phyloP scores from a whole-genome alignment of 1,284 basidiomycete genomes.

The Neonothopanus nambi region DNA sequence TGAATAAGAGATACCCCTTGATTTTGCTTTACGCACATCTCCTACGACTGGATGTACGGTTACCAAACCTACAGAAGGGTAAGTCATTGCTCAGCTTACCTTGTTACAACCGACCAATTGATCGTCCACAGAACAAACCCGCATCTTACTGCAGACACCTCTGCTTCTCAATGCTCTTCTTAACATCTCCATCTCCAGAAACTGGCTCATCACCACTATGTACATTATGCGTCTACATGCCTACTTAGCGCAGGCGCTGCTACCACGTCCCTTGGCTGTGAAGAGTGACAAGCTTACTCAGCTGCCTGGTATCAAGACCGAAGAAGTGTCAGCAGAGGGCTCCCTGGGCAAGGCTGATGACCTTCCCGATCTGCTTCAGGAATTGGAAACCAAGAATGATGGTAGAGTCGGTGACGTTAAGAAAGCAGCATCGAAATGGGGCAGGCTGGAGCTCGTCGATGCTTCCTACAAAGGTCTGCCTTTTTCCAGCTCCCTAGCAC shows the following conservation, averaged over 20 bases:
- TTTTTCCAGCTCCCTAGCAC: not conserved
- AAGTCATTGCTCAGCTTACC: constrained; percentile 21
- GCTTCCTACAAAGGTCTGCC: constrained; percentile 83
- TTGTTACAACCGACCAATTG: not conserved
- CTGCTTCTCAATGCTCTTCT: constrained; percentile 81
- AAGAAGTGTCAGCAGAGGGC: constrained; percentile 34
- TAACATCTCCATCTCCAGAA: constrained; percentile 84
- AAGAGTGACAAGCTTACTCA: constrained; percentile 58
- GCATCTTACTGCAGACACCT: constrained; percentile 71
- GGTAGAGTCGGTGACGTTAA: constrained; percentile 58
- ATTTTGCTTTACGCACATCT: constrained; percentile 87
- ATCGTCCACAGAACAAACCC: constrained; percentile 56
- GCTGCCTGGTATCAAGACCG: constrained; percentile 69
- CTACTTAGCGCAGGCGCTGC: constrained; percentile 83
- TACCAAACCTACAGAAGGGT: constrained; percentile 66
- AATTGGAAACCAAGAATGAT: constrained; percentile 57
- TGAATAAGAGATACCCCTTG: constrained; percentile 49
- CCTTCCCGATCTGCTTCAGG: constrained; percentile 47
- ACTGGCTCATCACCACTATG: constrained; percentile 87
- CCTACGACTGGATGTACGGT: constrained; percentile 68
- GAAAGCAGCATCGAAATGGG: constrained; percentile 76
- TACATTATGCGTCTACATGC: constrained; percentile 83
- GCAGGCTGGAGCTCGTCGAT: constrained; percentile 80
- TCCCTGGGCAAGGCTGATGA: constrained; percentile 35
- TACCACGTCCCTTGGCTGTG: constrained; percentile 38